Base-by-base conservation (phyloP, 2,329 filamentous ascomycete species). In the Ophiostoma australiae region DNA sequence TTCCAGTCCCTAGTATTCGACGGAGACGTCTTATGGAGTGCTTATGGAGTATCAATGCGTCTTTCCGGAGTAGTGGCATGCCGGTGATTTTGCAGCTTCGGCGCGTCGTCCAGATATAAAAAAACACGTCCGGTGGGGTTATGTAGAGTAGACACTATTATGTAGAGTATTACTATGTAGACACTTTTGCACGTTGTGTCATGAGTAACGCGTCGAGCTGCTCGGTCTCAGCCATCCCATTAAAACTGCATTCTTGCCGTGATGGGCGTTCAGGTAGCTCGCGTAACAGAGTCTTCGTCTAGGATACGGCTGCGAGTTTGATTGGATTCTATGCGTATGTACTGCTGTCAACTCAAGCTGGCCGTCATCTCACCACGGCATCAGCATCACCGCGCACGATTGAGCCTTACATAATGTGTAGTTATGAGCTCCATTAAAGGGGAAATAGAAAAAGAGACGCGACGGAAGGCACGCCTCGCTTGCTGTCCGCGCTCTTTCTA, bases 361-460 rank as follows among this genome's bases (percentile, higher is more conserved):
- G 17, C 44, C 4, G 17, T 48, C 44, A 20, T 17, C 17, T 48
- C 44, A 48, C 44, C 44, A 48, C 15, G 20, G 44, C 44, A 41
- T 41, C 39, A 41, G 39, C 39, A 41, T 41, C 39, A 41, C 39
- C 13, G 8, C n/a, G 10, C 15, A 33, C 48, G 2, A 27, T 55
- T 33, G 27, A 33, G 63, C 63, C 33, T 66, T 39, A 66, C 63
- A 66, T 66, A 66, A 66, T n/a, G 63, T 17, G 17, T 35, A 7
- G 15, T 65, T 65, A 15, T 15, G n/a, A 31, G 66, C 66, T 48
- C 66, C 66, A 44, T 41, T 67, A 31, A 67, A 67, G 66, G 66
- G 66, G 66, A 67, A 67, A 48, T 67, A n/a, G 39, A 41, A 23
- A 48, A 48, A 48, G 33, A 58, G 61, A 67, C 65, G 35, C 35